phyloP scores from a whole-genome alignment of 2,329 filamentous ascomycete genomes.

The Graphilbum fragrans region DNA sequence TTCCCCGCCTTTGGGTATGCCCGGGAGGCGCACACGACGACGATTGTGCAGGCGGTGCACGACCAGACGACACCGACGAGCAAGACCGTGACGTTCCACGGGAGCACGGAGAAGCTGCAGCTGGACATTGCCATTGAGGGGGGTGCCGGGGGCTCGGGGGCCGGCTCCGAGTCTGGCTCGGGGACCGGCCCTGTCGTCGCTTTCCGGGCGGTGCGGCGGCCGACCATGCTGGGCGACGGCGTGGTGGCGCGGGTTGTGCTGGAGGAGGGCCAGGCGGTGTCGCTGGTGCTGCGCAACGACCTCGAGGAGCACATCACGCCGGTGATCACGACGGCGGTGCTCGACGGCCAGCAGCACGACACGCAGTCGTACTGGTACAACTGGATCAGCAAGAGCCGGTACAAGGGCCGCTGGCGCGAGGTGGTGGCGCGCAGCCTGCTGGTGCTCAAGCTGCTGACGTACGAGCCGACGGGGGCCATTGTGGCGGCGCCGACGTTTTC shows the following conservation, averaged over 20 bases:
- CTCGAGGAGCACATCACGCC: slow-evolving; percentile 42
- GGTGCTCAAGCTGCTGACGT: slow-evolving; percentile 65
- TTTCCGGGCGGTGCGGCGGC: slow-evolving; percentile 40
- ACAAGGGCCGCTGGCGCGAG: slow-evolving; percentile 61
- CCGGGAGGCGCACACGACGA: slow-evolving; percentile 46
- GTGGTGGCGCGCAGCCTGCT: slow-evolving; percentile 59
- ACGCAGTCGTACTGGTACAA: slow-evolving; percentile 63
- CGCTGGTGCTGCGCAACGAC: slow-evolving; percentile 56
- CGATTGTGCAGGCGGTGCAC: slow-evolving; percentile 33
- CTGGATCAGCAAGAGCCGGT: slow-evolving; percentile 60
- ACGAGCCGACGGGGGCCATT: slow-evolving; percentile 67
- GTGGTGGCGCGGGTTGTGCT: slow-evolving; percentile 48
- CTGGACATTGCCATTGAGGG: slow-evolving; percentile 56
- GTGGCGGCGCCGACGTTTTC: slow-evolving; percentile 68
- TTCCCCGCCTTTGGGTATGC: slow-evolving; percentile 67
- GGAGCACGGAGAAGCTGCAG: slow-evolving; percentile 46
- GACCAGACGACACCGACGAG: slow-evolving; percentile 26
- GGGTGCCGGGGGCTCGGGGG: background rate
- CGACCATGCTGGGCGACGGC: slow-evolving; percentile 47
- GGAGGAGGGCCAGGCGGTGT: slow-evolving; percentile 54
- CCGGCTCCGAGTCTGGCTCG: slow-evolving; percentile 19
- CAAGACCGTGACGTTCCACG: slow-evolving; percentile 52
- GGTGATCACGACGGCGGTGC: slow-evolving; percentile 42
- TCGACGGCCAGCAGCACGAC: slow-evolving; percentile 53
- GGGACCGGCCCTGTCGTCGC: slow-evolving; percentile 36